Evolutionary conservation across 2,329 filamentous ascomycete species (phyloP).

Genomic region (Aspergillus vadensis): DNA sequence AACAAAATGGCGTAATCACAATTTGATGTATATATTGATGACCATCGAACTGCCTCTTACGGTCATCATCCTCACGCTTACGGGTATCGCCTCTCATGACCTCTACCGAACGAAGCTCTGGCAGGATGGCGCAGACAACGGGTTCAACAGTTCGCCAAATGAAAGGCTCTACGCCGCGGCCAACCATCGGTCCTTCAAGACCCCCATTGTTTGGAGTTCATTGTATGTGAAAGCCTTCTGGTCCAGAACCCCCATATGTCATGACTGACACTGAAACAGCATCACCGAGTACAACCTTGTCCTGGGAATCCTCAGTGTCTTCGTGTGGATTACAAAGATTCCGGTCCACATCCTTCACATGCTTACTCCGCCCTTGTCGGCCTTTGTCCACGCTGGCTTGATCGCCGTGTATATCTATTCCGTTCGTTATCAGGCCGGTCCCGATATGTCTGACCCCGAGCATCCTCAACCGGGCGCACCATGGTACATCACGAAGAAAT

Average conservation of each 20-base stretch:
- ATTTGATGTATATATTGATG: slow-evolving; percentile 55
- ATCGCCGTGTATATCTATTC: slow-evolving; percentile 58
- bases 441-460: slow-evolving; percentile 59
- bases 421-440: slow-evolving; percentile 57
- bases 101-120: slow-evolving; percentile 63
- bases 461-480: slow-evolving; percentile 58
- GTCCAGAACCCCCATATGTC: background rate
- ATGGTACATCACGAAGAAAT: slow-evolving; percentile 66
- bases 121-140: slow-evolving; percentile 62
- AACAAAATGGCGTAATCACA: slow-evolving; percentile 56
- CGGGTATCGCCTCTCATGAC: slow-evolving; percentile 64
- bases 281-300: slow-evolving; percentile 64
- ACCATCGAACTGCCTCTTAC: slow-evolving; percentile 59
- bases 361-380: slow-evolving; percentile 58
- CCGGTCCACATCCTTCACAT: slow-evolving; percentile 59
- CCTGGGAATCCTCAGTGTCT: slow-evolving; percentile 62
- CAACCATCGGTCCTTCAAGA: slow-evolving; percentile 58
- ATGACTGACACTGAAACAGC: slow-evolving; percentile 40
- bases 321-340: slow-evolving; percentile 61
- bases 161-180: slow-evolving; percentile 60
- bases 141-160: slow-evolving; percentile 63
- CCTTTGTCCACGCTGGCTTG: slow-evolving; percentile 54
- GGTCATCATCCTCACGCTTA: slow-evolving; percentile 60
- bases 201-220: slow-evolving; percentile 61
- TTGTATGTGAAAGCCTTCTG: slow-evolving; percentile 50